Evolutionary conservation across 2,329 filamentous ascomycete species (phyloP), one percentile per base, ranked within the genome.

Genomic region (Aspergillus chevalieri): DNA sequence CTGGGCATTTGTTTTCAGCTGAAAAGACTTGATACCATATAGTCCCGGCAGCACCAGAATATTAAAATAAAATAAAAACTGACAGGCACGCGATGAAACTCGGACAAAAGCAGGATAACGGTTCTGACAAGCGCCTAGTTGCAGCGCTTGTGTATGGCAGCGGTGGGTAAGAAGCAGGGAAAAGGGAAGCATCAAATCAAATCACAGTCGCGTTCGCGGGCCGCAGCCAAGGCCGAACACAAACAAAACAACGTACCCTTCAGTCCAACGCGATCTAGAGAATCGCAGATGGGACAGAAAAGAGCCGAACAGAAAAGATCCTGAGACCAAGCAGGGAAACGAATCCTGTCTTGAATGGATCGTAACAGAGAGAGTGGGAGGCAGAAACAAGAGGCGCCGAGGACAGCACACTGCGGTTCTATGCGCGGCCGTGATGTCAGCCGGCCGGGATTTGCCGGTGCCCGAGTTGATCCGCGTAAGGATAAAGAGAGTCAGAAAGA

Each of bases 401-500:
- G 6, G 34, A 46, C 50, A 53, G 48, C 50, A 34, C 47, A 52
- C 47, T 39, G 43, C 49, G 30, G 50, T 47, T 47, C 50, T 52
- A 51, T 51, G 53, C 51, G 52, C 54, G 36, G 44, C 43, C 43
- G 26, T 46, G 49, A 49, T 48, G 51, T 52, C 52, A 53, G 52
- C 53, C 57, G 56, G 52, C 54, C 22, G 42, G 22, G n/a, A 44
- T n/a, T 44, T 59, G 59, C 60, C 59, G 60, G 48, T 30, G 53
- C 48, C 51, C 48, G 48, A 53, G 48, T 55, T 56, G 58, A 58
- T 53, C 59, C 55, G 54, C 47, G 51, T 48, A 42, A 21, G 38
- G 19, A 41, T 19, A 41, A 19, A 41, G 15, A 41, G 34, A 22
- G 17, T 9, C 7, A 12, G 4, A 41, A 12, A 19, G n/a, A 41